These are phyloP conservation scores for Pseudozyma hubeiensis DNA, from an alignment of 1,284 basidiomycete genomes.

Conservation along the genomic window DNA sequence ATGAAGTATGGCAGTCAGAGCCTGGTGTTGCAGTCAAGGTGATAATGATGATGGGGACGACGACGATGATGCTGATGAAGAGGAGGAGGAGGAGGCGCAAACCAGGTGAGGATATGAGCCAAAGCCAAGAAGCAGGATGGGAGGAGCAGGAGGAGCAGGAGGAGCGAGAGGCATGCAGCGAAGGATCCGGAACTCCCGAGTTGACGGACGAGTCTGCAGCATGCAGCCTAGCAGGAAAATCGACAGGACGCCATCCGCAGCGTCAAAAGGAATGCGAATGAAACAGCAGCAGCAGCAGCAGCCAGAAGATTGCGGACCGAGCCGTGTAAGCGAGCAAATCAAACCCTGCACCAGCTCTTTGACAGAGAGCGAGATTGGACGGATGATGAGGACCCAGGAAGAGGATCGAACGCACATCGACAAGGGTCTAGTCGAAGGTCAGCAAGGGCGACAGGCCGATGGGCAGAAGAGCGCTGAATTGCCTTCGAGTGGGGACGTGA, in stretches of 20 bases:
- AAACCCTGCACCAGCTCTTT: background rate
- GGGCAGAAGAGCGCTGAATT: background rate
- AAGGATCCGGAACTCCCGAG: conserved; percentile 42
- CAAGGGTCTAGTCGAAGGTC: background rate
- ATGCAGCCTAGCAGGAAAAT: background rate
- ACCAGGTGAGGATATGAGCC: background rate
- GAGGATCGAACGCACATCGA: background rate
- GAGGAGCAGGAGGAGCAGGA: background rate
- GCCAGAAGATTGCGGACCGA: conserved; percentile 21
- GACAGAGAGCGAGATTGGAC: background rate
- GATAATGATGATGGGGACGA: no score
- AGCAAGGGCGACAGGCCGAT: background rate
- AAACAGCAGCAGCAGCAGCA: background rate
- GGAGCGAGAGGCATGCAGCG: conserved; percentile 2
- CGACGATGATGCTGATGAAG: background rate
- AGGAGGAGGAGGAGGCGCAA: background rate
- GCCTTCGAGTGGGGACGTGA: no score
- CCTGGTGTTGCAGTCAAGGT: background rate
- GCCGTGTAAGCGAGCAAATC: conserved; percentile 18
- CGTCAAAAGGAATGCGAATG: background rate
- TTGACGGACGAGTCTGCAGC: background rate
- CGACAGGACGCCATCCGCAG: background rate
- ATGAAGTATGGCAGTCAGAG: conserved; percentile 5
- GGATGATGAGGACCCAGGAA: conserved; percentile 6
- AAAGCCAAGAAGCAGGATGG: background rate